Percentiles rank a stretch among this genome's conserved stretches.
Evolutionary conservation across 257 asterid species (phyloP).

Genomic region (Solanum piurae): DNA sequence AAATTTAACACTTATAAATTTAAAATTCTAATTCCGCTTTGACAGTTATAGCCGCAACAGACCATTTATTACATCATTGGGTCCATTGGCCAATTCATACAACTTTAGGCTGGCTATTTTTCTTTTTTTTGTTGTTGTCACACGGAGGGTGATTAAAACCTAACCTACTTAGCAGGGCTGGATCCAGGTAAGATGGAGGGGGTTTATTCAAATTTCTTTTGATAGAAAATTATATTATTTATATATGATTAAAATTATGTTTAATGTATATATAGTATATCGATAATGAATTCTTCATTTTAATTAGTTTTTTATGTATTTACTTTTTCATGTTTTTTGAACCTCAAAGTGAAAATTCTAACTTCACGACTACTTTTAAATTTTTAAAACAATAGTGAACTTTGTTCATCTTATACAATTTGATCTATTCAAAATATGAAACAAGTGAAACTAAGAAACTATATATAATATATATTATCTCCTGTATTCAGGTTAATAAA

Average conservation of each 20-base stretch:
- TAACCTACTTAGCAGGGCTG: neutral
- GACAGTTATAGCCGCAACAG: neutral
- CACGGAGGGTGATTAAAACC: neutral
- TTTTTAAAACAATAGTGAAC: neutral
- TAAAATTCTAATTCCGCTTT: neutral
- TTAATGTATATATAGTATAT: too few species aligned
- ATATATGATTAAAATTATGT: too few species aligned
- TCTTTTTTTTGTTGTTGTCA: neutral
- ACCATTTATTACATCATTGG: neutral
- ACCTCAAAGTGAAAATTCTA: too few species aligned
- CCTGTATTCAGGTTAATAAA: too few species aligned
- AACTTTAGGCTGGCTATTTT: neutral
- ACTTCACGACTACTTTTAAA: too few species aligned
- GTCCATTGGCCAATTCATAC: neutral
- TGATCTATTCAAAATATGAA: neutral
- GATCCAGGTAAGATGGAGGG: neutral
- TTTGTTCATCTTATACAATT: neutral
- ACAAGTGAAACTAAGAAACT: neutral
- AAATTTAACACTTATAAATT: neutral
- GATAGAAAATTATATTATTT: too few species aligned
- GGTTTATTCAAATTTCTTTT: too few species aligned
- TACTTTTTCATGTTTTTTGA: too few species aligned
- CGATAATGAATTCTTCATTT: neutral
- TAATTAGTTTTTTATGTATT: too few species aligned
- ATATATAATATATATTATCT: too few species aligned